Evolutionary conservation across 371 early-diverging fungal species (phyloP), one percentile per base, ranked within the genome.

Genomic region (Actinomortierella ambigua): DNA sequence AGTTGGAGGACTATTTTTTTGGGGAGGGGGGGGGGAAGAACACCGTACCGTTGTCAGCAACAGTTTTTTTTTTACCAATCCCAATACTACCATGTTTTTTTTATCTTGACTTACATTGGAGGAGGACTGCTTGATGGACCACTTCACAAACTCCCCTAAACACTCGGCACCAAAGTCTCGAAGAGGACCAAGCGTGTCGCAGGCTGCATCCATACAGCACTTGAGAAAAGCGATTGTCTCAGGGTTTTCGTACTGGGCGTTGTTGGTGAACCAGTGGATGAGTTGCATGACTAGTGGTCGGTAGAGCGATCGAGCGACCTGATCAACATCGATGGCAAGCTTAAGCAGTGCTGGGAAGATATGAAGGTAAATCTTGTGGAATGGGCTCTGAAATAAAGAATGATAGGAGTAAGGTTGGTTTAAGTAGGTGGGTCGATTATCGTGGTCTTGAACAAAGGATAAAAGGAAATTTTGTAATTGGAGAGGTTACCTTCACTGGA

Each of bases 181-280:
- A 2, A 91, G 79, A 52, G 88, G 76, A 20, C 85, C 84, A 48
- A 81, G 77, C 0, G 83, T 66, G 53, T 75, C 76, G 51, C 85
- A 86, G 4, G 84, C 76, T 18, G 89, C 90, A 53, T 91, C 89
- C 43, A 93, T 71, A 57, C 91, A 89, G 5, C 87, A 69, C 20
- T 85, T 81, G 42, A 93, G 56, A n/a, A 94, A 65, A 0, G 83
- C 82, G 52, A 90, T 82, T 1, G 92, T 89, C 67, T 93, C 94
- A 26, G 88, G 85, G 42, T 89, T 90, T 63, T 93, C 92, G 51
- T 85, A 85, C 44, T 85, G 84, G 1, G 85, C 81, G 75, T 86
- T 88, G 40, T 86, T 88, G 7, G 94, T 90, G 42, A 93, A 68
- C 92, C 92, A 94, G 59, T 91, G 93, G 14, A 93, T 90, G 15